Evolutionary conservation across 2,329 filamentous ascomycete genomes (phyloP), one percentile per base, ranked within the genome.

Genomic region (Fusarium oligoseptatum): DNA sequence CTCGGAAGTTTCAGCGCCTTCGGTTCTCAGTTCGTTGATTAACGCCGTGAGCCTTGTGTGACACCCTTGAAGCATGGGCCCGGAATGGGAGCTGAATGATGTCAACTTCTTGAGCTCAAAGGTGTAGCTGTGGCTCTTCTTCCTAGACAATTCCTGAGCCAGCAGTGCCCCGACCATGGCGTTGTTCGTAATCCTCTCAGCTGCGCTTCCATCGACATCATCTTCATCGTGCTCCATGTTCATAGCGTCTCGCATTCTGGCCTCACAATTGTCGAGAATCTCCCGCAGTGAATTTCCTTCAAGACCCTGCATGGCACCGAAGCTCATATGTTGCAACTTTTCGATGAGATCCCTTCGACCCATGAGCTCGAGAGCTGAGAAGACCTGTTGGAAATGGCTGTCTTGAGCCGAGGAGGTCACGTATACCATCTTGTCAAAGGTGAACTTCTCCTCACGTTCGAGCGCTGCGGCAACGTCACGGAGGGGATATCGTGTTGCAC

Each of bases 371-470:
- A 84, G 66, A 0, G 80, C 72, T 20, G 77, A 74, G 24, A 80
- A 78, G 0, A 84, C 17, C n/a, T 68, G 67, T 15, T 90, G 89
- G 60, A 94, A 87, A 79, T 95, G 92, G 29, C 92, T 85, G 76
- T 92, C 92, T 79, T 94, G 92, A 74, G 91, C 88, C 11, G 89
- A 90, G 0, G 92, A 91, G 36, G 94, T 90, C 17, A 95, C 92
- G 78, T 94, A 94, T 66, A 94, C 92, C 92, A 95, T 94, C 80
- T 93, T 90, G 83, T 95, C 92, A 77, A 94, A 94, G 9, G 88
- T 80, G 81, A 88, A 88, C 74, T 87, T 87, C 22, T 89, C 85
- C 58, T 88, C 73, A 37, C 92, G 88, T 74, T 90, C 88, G 56
- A 94, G 83, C 32, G 92, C 88, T 74, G 93, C 92, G 73, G 90